Evolutionary conservation across 1,284 basidiomycete species (phyloP), one percentile per base, ranked within the genome.

Genomic region (Tilletia horrida): DNA sequence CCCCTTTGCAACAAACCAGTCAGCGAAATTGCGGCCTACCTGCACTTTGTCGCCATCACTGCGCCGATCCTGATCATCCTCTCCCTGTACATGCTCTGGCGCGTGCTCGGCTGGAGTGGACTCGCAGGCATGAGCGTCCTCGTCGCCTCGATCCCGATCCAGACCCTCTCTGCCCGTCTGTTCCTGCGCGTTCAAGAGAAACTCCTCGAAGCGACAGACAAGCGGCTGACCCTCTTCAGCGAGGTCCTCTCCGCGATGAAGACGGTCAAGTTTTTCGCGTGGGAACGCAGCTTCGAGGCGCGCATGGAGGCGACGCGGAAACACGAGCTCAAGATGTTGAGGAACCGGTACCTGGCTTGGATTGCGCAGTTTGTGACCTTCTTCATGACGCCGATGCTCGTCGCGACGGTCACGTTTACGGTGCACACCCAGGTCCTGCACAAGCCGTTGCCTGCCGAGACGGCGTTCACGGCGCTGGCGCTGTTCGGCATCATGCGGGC

Each of bases 341-440:
- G 82, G 25, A 74, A 82, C 21, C 77, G 84, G 35, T 84, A 84
- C 66, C 68, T 83, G 3, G 82, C 84, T 13, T 81, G 81, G 67
- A 76, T 83, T 6, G 70, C 84, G 42, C 80, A 80, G 31, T 82
- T 83, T 18, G 71, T 84, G 14, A 72, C 84, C 59, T 82, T 83
- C 21, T 83, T 79, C 64, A 86, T 90, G 44, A 89, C 90, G 0
- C 82, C 89, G 3, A 70, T 88, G 44, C 70, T 85, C 14, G 88
- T 87, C 16, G 44, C 31, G 11, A 45, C 88, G 44, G 84, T 85
- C 21, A 89, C 89, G 0, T 91, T 88, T 77, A 85, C 85, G 7
- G 86, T 87, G 43, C 89, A 86, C 74, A 86, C 85, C 14, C 69
- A 84, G 2, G 76, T 86, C 9, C 82, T 85, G 77, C 83, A 84